Evolutionary conservation across 495 filamentous ascomycete genomes (phyloP).

Genomic region (Neurospora sp.): DNA sequence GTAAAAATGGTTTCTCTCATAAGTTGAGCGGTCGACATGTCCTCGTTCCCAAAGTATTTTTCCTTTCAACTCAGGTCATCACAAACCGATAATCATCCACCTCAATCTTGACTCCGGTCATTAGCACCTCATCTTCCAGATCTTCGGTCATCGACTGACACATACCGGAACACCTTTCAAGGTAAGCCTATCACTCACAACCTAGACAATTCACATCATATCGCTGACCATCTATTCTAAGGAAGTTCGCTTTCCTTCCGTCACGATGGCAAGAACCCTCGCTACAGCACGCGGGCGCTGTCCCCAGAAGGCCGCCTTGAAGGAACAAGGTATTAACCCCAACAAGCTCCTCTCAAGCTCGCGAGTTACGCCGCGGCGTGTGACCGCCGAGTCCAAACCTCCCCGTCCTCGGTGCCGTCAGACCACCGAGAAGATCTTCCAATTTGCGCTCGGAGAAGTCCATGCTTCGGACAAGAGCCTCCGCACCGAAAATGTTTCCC

Average conservation of each 20-base stretch:
- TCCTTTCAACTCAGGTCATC: background rate
- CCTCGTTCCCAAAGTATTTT: background rate
- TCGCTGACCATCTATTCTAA: background rate
- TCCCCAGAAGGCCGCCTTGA: background rate
- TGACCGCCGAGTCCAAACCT: background rate
- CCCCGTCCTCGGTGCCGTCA: background rate
- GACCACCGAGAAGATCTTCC: background rate
- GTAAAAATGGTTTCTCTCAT: background rate
- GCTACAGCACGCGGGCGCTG: background rate
- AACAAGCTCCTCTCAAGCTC: background rate
- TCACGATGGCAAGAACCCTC: background rate
- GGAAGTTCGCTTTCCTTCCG: background rate
- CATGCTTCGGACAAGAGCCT: background rate
- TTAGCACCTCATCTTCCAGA: background rate
- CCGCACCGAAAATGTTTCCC: background rate
- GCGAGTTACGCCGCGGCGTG: background rate
- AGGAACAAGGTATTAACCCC: background rate
- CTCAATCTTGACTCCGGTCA: background rate
- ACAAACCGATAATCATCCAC: background rate
- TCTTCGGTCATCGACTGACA: background rate
- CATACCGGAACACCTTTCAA: background rate
- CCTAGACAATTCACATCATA: background rate
- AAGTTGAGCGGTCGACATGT: background rate
- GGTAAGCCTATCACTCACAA: background rate
- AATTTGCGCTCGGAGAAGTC: background rate